Conservation (phyloP, 371 early-diverging fungal genomes). For the Nosema muscidifuracis region DNA sequence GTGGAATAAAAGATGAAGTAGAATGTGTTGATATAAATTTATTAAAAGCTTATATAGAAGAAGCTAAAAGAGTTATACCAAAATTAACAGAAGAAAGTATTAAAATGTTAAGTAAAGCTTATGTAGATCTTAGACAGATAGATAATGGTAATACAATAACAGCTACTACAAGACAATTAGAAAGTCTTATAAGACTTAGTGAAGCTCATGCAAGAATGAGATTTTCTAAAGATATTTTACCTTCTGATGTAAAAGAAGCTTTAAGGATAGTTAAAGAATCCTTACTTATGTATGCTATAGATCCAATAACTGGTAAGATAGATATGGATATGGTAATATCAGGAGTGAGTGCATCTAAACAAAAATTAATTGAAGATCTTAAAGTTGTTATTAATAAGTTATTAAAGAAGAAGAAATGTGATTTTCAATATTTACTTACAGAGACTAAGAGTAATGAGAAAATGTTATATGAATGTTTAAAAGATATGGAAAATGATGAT, state of each 20-base stretch:
- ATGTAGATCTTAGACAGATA: slow-evolving; percentile 76
- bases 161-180: slow-evolving; percentile 94
- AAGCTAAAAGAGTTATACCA: slow-evolving; percentile 73
- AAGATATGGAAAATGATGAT: slow-evolving; percentile 48
- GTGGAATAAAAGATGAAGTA: slow-evolving; percentile 19
- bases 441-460: slow-evolving; percentile 37
- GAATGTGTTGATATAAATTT: slow-evolving; percentile 28
- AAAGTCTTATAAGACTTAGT: slow-evolving; percentile 90
- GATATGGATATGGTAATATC: slow-evolving; percentile 90
- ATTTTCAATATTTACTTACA: slow-evolving; percentile 15
- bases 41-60: slow-evolving; percentile 64
- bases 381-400: slow-evolving; percentile 51
- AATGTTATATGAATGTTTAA: slow-evolving; percentile 39
- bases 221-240: slow-evolving; percentile 66
- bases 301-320: slow-evolving; percentile 89
- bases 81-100: slow-evolving; percentile 67
- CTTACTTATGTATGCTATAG: slow-evolving; percentile 86
- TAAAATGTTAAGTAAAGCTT: slow-evolving; percentile 70
- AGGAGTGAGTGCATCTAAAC: slow-evolving; percentile 66
- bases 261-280: slow-evolving; percentile 75
- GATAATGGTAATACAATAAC: slow-evolving; percentile 74
- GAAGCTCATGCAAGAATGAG: slow-evolving; percentile 95
- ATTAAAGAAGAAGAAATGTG: slow-evolving; percentile 31
- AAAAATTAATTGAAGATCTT: slow-evolving; percentile 50
- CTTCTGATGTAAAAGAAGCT: slow-evolving; percentile 74